Conservation (phyloP, 371 early-diverging fungal species). For the Zancudomyces culisetae region DNA sequence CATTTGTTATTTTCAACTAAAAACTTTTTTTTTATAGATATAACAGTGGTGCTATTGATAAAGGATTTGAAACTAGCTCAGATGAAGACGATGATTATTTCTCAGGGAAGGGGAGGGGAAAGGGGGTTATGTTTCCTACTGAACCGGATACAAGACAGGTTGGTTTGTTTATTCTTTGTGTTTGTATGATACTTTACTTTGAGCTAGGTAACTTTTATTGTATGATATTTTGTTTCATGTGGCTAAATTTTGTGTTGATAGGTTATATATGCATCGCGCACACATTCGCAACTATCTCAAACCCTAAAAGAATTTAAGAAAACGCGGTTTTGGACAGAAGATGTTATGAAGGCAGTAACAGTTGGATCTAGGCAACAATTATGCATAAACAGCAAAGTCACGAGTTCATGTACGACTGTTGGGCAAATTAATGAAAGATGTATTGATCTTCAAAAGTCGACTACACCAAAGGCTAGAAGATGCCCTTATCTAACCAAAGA, state of each 20-base stretch:
- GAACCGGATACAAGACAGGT: not conserved
- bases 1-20: too few relatives aligned
- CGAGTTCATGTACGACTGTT: slow-evolving; percentile 13
- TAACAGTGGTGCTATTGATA: not conserved
- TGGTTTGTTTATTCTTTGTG: too few relatives aligned
- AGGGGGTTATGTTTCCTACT: not conserved
- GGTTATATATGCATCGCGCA: slow-evolving; percentile 66
- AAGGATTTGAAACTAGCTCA: not conserved
- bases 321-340: slow-evolving; percentile 41
- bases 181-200: too few relatives aligned
- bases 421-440: slow-evolving; percentile 57
- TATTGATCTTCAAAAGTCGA: slow-evolving; percentile 44
- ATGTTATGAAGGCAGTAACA: slow-evolving; percentile 35
- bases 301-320: slow-evolving; percentile 71
- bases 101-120: not conserved
- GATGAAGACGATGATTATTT: not conserved
- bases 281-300: slow-evolving; percentile 89
- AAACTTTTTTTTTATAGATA: too few relatives aligned
- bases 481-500: slow-evolving; percentile 33
- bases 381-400: slow-evolving; percentile 55
- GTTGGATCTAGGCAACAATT: slow-evolving; percentile 71
- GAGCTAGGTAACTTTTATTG: too few relatives aligned
- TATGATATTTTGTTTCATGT: too few relatives aligned
- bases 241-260: too few relatives aligned
- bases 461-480: slow-evolving; percentile 4